Base-by-base conservation (phyloP, 2,329 filamentous ascomycete genomes). In the Atkinsonella hypoxylon region DNA sequence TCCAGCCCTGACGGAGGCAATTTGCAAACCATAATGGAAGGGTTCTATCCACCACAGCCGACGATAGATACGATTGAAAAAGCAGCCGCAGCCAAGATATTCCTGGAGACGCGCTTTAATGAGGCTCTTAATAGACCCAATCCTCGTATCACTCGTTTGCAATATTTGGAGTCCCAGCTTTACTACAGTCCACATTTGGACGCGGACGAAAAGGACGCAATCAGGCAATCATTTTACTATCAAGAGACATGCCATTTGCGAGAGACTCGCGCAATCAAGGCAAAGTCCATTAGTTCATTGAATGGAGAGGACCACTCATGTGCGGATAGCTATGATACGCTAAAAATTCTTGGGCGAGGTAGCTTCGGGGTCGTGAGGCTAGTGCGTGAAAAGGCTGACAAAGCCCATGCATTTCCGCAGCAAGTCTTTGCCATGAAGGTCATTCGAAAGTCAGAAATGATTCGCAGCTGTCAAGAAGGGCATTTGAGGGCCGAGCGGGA, bases 401-500 rank as follows among this genome's bases (percentile, higher is more conserved):
- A 57, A 0, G 59, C 56, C 2, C 58, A 65, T 56, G 53, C 57
- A 42, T 60, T 57, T 26, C 53, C 62, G 4, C 59, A 61, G 11
- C 77, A 85, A 51, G 81, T 95, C 0, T 97, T 85, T 64, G 93
- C 93, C 13, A 96, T 97, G 91, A 97, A 97, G 64, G 87, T 95
- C 32, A 97, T 97, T 57, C 82, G 86, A 52, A 98, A 98, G 64
- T 88, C 88, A 1, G 83, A 89, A 51, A 97, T 96, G 90, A 75
- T 97, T 50, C 81, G 83, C 12, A 93, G 89, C 53, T 85, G 85
- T 55, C 93, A 97, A 68, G 91, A 97, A 67, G 91, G 88, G 0
- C 93, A 97, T 68, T 68, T 98, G 18, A 82, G 89, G 36, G 91
- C 90, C 0, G 91, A 98, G 63, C 75, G 91, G 56, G 93, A 97